Evolutionary conservation across 1,284 basidiomycete genomes (phyloP), one percentile per base, ranked within the genome.

Genomic region (Ustanciosporium gigantosporum): DNA sequence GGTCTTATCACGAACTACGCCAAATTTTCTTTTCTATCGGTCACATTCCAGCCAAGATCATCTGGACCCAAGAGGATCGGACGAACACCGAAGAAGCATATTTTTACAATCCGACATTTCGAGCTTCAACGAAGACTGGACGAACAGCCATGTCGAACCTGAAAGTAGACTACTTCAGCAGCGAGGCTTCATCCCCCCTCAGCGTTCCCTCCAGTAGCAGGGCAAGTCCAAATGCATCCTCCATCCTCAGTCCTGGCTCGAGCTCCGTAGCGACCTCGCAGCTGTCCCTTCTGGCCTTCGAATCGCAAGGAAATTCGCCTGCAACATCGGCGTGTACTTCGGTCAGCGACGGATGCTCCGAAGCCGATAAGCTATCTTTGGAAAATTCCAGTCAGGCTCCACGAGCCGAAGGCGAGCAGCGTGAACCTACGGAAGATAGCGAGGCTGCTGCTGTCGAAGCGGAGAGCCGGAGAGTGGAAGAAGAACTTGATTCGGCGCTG

Each of bases 281-380:
- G 35, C 53, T 57, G 24, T 64, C 60, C 2, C 27, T 58, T 20
- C 43, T 50, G 11, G 46, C 40, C 2, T 36, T 58, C 19, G 37
- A 49, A 9, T 62, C 59, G 22, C 25, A 47, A 27, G 15, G 37
- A 13, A 48, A 50, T 36, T 64, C 60, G 20, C 55, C 60, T 6
- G 49, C 55, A 1, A 50, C 60, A 4, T 58, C 55, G 3, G 55
- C 60, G 8, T 64, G 60, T 20, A 64, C 55, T 8, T 64, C 60
- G 9, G 45, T 64, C 43, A 64, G 55, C 41, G 60, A 64, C 21
- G 49, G 50, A 22, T 52, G 48, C 8, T 53, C 55, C 16, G 46
- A 58, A 2, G 48, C 24, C 0, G 52, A 50, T 34, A 53, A 53
- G 38, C 40, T 64, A 8, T 57, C 59, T 1, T 45, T 57, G 20